Conservation (phyloP, 306 rosid species). For the Myrica gale region DNA sequence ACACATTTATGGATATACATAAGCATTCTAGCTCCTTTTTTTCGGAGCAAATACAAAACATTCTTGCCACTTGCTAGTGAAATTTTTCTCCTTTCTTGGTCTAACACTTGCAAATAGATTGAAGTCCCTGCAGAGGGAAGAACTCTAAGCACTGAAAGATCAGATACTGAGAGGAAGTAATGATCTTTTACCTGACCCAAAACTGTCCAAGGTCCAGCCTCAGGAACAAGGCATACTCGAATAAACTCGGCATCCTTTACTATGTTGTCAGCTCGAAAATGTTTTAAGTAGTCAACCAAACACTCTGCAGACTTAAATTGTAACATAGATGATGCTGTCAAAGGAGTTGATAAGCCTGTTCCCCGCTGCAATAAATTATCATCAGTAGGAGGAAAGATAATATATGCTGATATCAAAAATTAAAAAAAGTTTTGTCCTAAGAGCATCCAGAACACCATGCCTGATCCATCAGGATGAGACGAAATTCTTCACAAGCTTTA, state of each 20-base stretch:
- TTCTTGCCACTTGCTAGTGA: background rate
- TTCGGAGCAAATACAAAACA: background rate
- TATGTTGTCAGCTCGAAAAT: constrained; percentile 91
- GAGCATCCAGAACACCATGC: constrained; percentile 47
- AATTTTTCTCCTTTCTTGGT: background rate
- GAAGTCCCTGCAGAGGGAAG: constrained; percentile 1
- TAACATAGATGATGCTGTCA: constrained; percentile 76
- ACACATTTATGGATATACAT: no score
- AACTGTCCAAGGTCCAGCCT: constrained; percentile 80
- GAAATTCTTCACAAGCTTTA: constrained; percentile 82
- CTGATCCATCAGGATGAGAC: constrained; percentile 92
- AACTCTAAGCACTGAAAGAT: constrained; percentile 8
- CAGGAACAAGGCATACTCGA: constrained; percentile 76
- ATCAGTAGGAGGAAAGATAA: constrained; percentile 27
- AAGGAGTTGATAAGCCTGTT: constrained; percentile 92
- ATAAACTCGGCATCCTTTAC: constrained; percentile 92
- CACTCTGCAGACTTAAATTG: constrained; percentile 70
- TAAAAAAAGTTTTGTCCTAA: constrained; percentile 11
- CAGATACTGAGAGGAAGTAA: constrained; percentile 18
- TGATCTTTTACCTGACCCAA: constrained; percentile 81
- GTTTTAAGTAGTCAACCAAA: constrained; percentile 58
- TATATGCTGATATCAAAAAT: background rate
- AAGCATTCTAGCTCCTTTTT: no score
- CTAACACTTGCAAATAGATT: background rate
- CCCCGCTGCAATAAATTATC: constrained; percentile 70